phyloP scores from a whole-genome alignment of 2,329 filamentous ascomycete genomes.

The Fusarium scirpi region DNA sequence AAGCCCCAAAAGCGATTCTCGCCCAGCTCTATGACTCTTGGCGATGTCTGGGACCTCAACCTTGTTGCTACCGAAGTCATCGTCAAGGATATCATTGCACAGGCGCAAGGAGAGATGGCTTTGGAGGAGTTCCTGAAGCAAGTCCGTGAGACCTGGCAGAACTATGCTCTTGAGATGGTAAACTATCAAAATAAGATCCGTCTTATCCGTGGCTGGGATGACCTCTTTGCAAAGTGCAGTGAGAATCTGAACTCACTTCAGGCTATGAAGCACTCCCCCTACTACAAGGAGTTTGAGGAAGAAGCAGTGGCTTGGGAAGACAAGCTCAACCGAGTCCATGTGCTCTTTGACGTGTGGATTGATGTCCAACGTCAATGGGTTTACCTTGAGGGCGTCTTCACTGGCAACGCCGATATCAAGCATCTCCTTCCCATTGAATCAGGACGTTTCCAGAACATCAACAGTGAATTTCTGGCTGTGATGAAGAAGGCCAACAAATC shows the following conservation, averaged over 20 bases:
- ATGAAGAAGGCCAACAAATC: slow-evolving; percentile 99
- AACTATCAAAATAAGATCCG: slow-evolving; percentile 98
- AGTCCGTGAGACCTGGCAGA: slow-evolving; percentile 96
- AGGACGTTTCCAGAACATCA: slow-evolving; percentile 98
- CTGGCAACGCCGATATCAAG: slow-evolving; percentile 98
- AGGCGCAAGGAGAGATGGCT: slow-evolving; percentile 98
- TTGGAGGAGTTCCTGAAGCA: slow-evolving; percentile 97
- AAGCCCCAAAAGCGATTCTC: slow-evolving; percentile 95
- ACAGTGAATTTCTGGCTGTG: slow-evolving; percentile 97
- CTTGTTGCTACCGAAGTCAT: slow-evolving; percentile 86
- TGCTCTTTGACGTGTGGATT: slow-evolving; percentile 99
- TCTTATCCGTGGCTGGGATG: slow-evolving; percentile 97
- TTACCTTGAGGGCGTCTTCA: slow-evolving; percentile 98
- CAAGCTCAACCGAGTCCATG: slow-evolving; percentile 95
- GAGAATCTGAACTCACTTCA: slow-evolving; percentile 98
- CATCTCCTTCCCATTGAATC: slow-evolving; percentile 96
- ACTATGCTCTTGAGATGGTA: slow-evolving; percentile 92
- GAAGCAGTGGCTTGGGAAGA: slow-evolving; percentile 98
- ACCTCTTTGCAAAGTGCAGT: slow-evolving; percentile 97
- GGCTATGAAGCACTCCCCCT: slow-evolving; percentile 98
- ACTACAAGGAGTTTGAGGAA: slow-evolving; percentile 99
- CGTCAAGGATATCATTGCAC: slow-evolving; percentile 92
- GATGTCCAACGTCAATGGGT: slow-evolving; percentile 99
- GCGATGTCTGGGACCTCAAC: slow-evolving; percentile 98
- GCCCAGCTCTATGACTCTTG: slow-evolving; percentile 93